Conservation (phyloP, 352 stramenopile species). For the Phytophthora ramorum region DNA sequence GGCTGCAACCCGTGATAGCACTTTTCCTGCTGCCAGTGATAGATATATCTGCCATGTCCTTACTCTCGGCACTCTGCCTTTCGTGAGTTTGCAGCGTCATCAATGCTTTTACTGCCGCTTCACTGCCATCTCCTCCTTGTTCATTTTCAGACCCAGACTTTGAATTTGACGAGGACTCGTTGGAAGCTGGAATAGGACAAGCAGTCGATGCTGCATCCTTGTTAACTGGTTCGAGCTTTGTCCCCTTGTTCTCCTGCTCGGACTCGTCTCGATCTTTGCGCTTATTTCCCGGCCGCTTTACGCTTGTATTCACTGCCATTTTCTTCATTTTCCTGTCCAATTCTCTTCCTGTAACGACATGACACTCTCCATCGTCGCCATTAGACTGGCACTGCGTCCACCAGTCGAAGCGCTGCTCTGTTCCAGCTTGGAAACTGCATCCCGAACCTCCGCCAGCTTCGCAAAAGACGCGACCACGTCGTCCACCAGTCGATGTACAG, state of each 20-base stretch:
- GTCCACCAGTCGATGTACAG: background rate
- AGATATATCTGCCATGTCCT: background rate
- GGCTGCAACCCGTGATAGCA: background rate
- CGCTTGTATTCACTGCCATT: background rate
- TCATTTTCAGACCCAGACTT: background rate
- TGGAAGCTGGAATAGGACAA: background rate
- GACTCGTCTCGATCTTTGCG: background rate
- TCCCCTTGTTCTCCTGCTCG: background rate
- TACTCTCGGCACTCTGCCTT: background rate
- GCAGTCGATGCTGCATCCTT: background rate
- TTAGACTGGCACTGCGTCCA: conserved; percentile 5
- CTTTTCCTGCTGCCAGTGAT: background rate
- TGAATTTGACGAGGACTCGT: background rate
- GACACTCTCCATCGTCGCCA: background rate
- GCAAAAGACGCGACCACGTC: conserved; percentile 10
- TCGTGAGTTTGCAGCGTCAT: background rate
- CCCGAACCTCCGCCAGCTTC: conserved; percentile 20
- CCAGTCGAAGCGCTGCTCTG: background rate
- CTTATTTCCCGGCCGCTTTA: background rate
- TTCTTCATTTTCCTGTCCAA: background rate
- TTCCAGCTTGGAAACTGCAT: conserved; percentile 20
- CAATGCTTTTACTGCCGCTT: conserved; percentile 10
- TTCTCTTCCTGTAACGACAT: background rate
- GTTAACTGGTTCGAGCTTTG: background rate
- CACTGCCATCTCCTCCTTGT: conserved; percentile 2